Conservation (phyloP, 768 basidiomycete genomes). For the Boletus eberwhitei region DNA sequence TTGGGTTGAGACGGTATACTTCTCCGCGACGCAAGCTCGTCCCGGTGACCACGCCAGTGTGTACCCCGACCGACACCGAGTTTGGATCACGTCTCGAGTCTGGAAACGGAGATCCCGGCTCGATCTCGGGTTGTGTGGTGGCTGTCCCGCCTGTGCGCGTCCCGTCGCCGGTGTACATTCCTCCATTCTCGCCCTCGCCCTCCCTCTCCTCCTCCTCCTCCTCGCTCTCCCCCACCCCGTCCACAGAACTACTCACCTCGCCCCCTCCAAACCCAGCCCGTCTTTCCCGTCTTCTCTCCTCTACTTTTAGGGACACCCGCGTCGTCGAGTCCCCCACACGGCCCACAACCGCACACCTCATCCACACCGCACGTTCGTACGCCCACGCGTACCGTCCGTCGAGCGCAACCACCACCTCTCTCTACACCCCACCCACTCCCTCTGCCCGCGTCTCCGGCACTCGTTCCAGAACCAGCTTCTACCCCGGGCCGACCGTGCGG, state of each 20-base stretch:
- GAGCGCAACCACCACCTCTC: constrained; percentile 8
- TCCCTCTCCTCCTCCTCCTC: constrained; percentile 10
- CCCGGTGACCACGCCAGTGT: constrained; percentile 15
- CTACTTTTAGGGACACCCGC: constrained; percentile 15
- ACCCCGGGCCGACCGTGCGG: constrained; percentile 1
- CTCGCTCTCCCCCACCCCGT: constrained; percentile 14
- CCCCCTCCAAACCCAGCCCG: constrained; percentile 3
- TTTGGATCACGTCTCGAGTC: constrained; percentile 13
- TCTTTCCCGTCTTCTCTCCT: constrained; percentile 23
- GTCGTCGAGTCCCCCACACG: constrained; percentile 4
- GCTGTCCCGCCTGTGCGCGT: constrained; percentile 14
- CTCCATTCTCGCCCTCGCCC: constrained; percentile 18
- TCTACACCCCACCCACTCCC: constrained; percentile 12
- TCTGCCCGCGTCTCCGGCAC: constrained; percentile 6
- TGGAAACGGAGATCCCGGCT: not conserved
- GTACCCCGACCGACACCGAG: constrained; percentile 21
- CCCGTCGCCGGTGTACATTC: constrained; percentile 20
- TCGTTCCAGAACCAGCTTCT: constrained; percentile 16
- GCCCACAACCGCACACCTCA: constrained; percentile 16
- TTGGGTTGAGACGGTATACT: constrained; percentile 9
- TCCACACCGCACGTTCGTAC: constrained; percentile 17
- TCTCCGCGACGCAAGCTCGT: constrained; percentile 14
- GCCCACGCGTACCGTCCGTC: constrained; percentile 13
- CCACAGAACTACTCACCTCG: constrained; percentile 11
- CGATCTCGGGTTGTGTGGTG: not conserved